These are phyloP conservation scores for Ascochyta rabiei DNA, from an alignment of 2,329 filamentous ascomycete genomes.

Conservation along the genomic window DNA sequence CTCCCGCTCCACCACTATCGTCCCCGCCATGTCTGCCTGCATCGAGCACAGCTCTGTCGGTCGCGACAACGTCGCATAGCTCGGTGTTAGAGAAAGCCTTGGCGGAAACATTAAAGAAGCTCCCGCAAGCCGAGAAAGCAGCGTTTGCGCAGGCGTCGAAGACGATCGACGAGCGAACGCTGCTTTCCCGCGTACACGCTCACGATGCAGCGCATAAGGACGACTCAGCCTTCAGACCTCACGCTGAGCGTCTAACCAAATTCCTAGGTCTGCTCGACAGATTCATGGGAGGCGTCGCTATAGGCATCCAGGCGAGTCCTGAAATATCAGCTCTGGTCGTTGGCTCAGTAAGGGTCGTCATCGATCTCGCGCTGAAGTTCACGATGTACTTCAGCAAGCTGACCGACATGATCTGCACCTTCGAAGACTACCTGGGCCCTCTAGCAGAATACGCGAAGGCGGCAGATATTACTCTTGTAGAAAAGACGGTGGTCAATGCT, in stretches of 20 bases:
- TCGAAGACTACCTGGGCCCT: constrained; percentile 27
- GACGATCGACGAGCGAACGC: constrained; percentile 12
- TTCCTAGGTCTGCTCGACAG: constrained; percentile 25
- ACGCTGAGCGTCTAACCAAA: constrained; percentile 23
- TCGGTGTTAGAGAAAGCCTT: too few species aligned
- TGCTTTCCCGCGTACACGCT: constrained; percentile 11
- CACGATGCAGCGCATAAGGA: constrained; percentile 23
- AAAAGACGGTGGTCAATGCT: constrained; percentile 17
- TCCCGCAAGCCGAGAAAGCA: too few species aligned
- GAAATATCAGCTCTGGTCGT: constrained; percentile 27
- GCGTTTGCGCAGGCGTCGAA: constrained; percentile 20
- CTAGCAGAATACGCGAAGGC: constrained; percentile 22
- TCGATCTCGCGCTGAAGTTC: constrained; percentile 27
- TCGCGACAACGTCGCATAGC: too few species aligned
- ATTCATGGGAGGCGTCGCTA: constrained; percentile 26
- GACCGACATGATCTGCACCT: constrained; percentile 22
- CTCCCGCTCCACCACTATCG: too few species aligned
- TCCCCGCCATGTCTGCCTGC: too few species aligned
- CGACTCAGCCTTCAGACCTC: constrained; percentile 23
- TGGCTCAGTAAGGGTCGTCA: constrained; percentile 23
- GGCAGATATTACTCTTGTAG: constrained; percentile 17
- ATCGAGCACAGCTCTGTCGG: too few species aligned
- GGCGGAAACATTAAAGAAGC: too few species aligned
- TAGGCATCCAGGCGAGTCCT: constrained; percentile 24
- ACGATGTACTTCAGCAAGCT: constrained; percentile 24